Percentiles rank a stretch among this genome's conserved stretches.
phyloP scores from a whole-genome alignment of 331 rosid species.

The Malus hybrid region DNA sequence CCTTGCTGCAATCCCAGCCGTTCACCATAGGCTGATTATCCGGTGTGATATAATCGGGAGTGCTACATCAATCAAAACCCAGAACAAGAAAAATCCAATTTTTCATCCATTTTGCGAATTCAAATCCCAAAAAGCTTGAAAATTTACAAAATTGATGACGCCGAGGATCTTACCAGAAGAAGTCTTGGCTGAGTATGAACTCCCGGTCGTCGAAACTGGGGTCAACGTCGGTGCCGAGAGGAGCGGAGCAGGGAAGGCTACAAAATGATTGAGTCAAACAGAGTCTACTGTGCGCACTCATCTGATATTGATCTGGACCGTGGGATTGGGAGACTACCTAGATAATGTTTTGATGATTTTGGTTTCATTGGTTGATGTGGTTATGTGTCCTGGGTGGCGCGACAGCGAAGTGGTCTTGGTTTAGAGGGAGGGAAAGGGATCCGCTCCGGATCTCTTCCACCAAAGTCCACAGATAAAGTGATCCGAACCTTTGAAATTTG shows the following conservation, averaged over 20 bases:
- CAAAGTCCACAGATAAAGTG: too few species aligned
- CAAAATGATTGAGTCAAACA: background rate
- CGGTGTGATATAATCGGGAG: constrained; percentile 90
- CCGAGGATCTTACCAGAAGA: constrained; percentile 50
- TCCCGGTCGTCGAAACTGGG: constrained; percentile 26
- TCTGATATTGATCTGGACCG: background rate
- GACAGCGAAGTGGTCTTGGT: background rate
- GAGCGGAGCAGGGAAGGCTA: constrained; percentile 17
- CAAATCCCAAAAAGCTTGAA: background rate
- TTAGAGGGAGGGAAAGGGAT: background rate
- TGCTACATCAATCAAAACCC: constrained; percentile 29
- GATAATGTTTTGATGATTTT: background rate
- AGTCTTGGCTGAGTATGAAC: constrained; percentile 86
- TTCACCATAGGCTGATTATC: constrained; percentile 58
- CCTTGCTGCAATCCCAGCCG: constrained; percentile 51
- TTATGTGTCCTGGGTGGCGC: background rate
- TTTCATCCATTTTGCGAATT: too few species aligned
- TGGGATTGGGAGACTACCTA: background rate
- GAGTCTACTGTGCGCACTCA: background rate
- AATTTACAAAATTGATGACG: background rate
- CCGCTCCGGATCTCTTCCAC: too few species aligned
- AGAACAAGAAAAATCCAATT: too few species aligned
- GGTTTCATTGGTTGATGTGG: background rate
- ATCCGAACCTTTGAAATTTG: too few species aligned
- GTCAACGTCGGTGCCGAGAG: too few species aligned